Base-by-base conservation (phyloP, 805 yeast species). In the Wickerhamiella azymoides region DNA sequence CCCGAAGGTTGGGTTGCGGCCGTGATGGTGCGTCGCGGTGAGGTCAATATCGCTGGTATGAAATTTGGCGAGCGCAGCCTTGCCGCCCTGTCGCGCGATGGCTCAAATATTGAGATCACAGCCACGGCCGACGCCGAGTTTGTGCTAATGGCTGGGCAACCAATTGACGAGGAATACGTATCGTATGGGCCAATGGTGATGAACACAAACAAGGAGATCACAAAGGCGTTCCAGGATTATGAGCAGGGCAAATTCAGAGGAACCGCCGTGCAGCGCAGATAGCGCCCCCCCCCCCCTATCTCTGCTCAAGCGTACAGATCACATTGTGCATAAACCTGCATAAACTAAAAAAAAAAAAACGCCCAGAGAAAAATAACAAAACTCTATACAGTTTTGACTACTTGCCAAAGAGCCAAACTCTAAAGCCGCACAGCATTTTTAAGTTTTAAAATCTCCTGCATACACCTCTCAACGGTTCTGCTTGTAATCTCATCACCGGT, bases 141-240 rank as follows among this genome's bases (percentile, higher is more conserved):
- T 57, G 78, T 80, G 5, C 52, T 84, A 14, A 66, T 84, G 50
- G 89, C 84, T 30, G 94, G 94, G 47, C 63, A 81, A 58, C 72
- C 73, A 16, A 65, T 84, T 46, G 72, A 82, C 54, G 94, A 85
- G 65, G 74, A 76, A 13, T 70, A 81, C 46, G 81, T 84, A 26
- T 95, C 86, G 59, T 79, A 84, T 58, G 96, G 96, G 13, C 96
- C 96, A 9, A 88, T 86, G 58, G 96, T 86, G 14, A 89, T 83
- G 50, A 74, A 82, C 5, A 65, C 80, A 16, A 69, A 70, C 46
- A 81, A 76, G 43, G 75, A 74, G 50, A 79, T 86, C 48, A 70
- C 74, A 51, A 63, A 80, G 53, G 92, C 84, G 0, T 77, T 83
- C 55, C 55, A 65, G 61, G 86, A 82, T 58, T 88, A 80, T 60